These are phyloP conservation scores for Fagopyrum esculentum DNA, from an alignment of 148 eudicot genomes.

Conservation along the genomic window DNA sequence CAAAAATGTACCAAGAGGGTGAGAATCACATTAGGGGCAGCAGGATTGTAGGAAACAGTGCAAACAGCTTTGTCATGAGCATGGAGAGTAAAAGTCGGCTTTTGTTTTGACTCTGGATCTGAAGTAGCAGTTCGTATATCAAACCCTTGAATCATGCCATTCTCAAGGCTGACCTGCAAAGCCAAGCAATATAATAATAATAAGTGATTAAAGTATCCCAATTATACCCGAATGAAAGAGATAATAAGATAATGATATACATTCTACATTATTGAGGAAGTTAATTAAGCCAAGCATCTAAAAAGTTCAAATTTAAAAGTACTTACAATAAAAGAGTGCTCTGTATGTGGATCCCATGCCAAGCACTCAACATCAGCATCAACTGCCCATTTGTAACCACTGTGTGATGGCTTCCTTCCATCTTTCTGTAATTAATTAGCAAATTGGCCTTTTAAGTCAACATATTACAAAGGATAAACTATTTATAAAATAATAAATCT, in stretches of 20 bases:
- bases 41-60: slow-evolving; percentile 55
- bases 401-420: slow-evolving; percentile 68
- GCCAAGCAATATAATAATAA: neutral
- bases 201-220: neutral
- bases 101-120: slow-evolving; percentile 37
- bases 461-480: neutral
- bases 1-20: slow-evolving; percentile 5
- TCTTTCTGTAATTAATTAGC: slow-evolving; percentile 55
- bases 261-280: neutral
- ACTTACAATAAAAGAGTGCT: slow-evolving; percentile 77
- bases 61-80: slow-evolving; percentile 93
- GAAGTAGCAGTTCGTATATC: slow-evolving; percentile 71
- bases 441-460: slow-evolving; percentile 8
- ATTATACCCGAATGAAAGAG: neutral
- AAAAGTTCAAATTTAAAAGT: neutral
- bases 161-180: slow-evolving; percentile 81
- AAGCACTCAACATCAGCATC: slow-evolving; percentile 84
- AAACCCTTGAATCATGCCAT: slow-evolving; percentile 71
- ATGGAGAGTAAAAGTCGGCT: slow-evolving; percentile 76
- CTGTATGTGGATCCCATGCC: slow-evolving; percentile 91
- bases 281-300: neutral
- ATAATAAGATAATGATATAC: neutral
- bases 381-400: slow-evolving; percentile 82
- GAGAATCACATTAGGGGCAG: slow-evolving; percentile 55
- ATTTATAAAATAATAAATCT: neutral